Percentiles rank a stretch among this genome's conserved stretches.
These are phyloP conservation scores for Coemansia sp. DNA, from an alignment of 192 early-diverging fungal species.

Conservation along the genomic window DNA sequence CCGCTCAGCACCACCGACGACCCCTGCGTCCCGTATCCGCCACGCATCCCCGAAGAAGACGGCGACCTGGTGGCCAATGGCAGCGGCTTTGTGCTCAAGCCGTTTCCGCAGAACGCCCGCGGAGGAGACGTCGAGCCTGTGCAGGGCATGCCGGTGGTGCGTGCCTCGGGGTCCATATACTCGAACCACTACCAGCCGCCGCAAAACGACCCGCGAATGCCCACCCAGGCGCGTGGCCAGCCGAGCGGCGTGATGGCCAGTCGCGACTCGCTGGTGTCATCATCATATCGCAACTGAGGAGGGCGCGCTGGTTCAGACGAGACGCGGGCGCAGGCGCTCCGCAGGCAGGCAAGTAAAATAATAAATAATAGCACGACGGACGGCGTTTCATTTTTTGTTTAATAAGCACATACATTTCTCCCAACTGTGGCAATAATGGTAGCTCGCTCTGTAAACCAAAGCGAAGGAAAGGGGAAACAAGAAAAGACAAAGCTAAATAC, in stretches of 20 bases:
- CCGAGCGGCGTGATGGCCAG: conserved; percentile 12
- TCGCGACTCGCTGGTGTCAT: conserved; percentile 11
- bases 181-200: conserved; percentile 15
- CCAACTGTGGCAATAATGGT: not conserved
- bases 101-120: conserved; percentile 2
- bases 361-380: not conserved
- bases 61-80: not conserved
- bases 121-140: not conserved
- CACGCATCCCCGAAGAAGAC: conserved; percentile 41
- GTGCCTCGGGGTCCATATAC: conserved; percentile 9
- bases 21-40: conserved; percentile 29
- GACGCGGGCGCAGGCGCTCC: too few relatives aligned
- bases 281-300: conserved; percentile 1
- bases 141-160: conserved; percentile 1
- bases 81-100: conserved; percentile 7
- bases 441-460: too few relatives aligned
- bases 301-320: too few relatives aligned
- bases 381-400: not conserved
- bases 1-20: conserved; percentile 11
- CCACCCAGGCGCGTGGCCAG: conserved; percentile 5
- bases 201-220: conserved; percentile 5
- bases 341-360: not conserved
- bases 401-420: not conserved
- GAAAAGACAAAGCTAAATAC: too few relatives aligned
- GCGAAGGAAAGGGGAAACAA: too few relatives aligned